Conservation (phyloP, 768 basidiomycete genomes). For the Russula abietina region DNA sequence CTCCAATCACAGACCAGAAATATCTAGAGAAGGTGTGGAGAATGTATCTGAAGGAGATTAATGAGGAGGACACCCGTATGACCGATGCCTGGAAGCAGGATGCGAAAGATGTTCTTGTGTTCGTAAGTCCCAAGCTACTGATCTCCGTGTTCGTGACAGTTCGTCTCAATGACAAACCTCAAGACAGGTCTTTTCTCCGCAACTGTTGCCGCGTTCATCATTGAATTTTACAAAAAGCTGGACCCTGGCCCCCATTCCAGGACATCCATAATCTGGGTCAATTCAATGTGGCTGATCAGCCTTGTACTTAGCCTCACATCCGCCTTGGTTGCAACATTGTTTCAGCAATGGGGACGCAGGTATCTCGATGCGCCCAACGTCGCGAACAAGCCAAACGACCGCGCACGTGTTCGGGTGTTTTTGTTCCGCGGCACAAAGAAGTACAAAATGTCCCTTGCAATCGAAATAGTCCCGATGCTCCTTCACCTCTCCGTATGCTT, state of each 20-base stretch:
- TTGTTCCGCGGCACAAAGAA: neutral
- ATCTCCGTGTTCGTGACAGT: neutral
- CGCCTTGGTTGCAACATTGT: neutral
- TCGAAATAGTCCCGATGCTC: neutral
- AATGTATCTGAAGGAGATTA: neutral
- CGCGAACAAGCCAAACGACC: neutral
- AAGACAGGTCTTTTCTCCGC: too few relatives aligned
- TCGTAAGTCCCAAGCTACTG: neutral
- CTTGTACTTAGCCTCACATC: neutral
- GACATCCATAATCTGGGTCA: neutral
- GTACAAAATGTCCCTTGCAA: neutral
- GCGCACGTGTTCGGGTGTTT: neutral
- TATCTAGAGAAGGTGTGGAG: neutral
- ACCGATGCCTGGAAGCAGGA: neutral
- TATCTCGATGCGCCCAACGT: neutral
- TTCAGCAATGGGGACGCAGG: neutral
- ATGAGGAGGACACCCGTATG: neutral
- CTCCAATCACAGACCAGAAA: neutral
- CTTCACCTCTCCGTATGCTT: neutral
- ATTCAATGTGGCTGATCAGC: neutral
- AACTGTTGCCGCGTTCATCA: too few relatives aligned
- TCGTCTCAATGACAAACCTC: too few relatives aligned
- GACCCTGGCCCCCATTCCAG: neutral
- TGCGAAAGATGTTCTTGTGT: neutral
- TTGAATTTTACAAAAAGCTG: too few relatives aligned